These are phyloP conservation scores for Boletus pseudopeckii DNA, from an alignment of 768 basidiomycete species.

Conservation along the genomic window DNA sequence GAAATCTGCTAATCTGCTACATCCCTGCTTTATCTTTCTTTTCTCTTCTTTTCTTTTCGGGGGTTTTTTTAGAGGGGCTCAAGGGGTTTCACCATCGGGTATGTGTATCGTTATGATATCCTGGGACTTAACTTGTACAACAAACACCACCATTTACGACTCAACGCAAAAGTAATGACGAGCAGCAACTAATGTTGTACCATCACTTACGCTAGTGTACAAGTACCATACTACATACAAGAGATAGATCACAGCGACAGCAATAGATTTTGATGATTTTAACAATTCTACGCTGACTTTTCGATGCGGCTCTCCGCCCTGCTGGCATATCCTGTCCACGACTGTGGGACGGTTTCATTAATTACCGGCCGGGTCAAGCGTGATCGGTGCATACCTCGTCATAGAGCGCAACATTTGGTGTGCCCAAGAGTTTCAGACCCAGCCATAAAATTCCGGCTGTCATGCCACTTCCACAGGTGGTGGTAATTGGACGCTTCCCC, in stretches of 20 bases:
- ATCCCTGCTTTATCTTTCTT: neutral
- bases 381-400: slow-evolving; percentile 71
- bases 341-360: slow-evolving; percentile 46
- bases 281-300: slow-evolving; percentile 34
- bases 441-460: slow-evolving; percentile 95
- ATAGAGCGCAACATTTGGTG: slow-evolving; percentile 67
- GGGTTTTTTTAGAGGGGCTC: slow-evolving; percentile 14
- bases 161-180: slow-evolving; percentile 11
- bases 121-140: slow-evolving; percentile 13
- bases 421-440: slow-evolving; percentile 73
- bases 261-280: slow-evolving; percentile 6
- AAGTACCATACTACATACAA: slow-evolving; percentile 8
- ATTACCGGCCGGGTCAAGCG: slow-evolving; percentile 9
- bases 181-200: slow-evolving; percentile 29
- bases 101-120: slow-evolving; percentile 22
- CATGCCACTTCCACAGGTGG: slow-evolving; percentile 96
- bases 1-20: slow-evolving; percentile 20
- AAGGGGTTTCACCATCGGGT: slow-evolving; percentile 16
- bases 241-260: slow-evolving; percentile 6
- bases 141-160: slow-evolving; percentile 11
- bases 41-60: neutral
- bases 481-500: slow-evolving; percentile 60
- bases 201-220: slow-evolving; percentile 23
- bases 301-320: slow-evolving; percentile 71
- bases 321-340: slow-evolving; percentile 92